These are phyloP conservation scores for Corniculantispora saksenae DNA, from an alignment of 2,329 filamentous ascomycete species.

Conservation along the genomic window DNA sequence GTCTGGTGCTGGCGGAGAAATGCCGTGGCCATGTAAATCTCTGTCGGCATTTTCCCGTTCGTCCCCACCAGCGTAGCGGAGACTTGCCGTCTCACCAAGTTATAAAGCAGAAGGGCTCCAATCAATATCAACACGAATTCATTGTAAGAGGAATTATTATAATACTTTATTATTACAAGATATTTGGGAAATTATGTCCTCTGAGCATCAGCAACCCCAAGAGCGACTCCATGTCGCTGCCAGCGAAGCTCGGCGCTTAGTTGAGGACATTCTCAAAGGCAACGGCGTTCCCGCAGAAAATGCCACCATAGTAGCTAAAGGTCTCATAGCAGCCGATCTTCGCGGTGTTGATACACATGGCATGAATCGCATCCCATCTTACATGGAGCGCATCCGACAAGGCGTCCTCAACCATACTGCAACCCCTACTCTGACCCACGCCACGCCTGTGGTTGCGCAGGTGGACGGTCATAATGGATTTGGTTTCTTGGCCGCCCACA, in stretches of 20 bases:
- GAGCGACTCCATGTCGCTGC: constrained; percentile 37
- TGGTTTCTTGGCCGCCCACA: constrained; percentile 69
- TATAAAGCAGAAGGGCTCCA: not conserved
- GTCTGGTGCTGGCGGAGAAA: not conserved
- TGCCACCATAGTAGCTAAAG: constrained; percentile 64
- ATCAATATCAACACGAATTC: too few relatives aligned
- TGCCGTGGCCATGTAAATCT: not conserved
- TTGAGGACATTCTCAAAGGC: constrained; percentile 55
- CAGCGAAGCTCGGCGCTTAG: constrained; percentile 47
- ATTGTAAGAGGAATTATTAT: too few relatives aligned
- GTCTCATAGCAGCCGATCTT: constrained; percentile 72
- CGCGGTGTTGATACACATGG: constrained; percentile 78
- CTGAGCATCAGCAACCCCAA: constrained; percentile 21
- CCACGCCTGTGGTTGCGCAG: constrained; percentile 71
- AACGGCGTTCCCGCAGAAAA: constrained; percentile 62
- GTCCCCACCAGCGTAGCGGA: constrained; percentile 11
- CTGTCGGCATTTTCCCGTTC: not conserved
- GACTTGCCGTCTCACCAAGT: constrained; percentile 7
- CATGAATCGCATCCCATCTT: constrained; percentile 75
- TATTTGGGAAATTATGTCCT: constrained; percentile 22
- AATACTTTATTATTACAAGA: not conserved
- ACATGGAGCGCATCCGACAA: constrained; percentile 71
- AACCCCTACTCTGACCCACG: constrained; percentile 56
- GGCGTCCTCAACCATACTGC: constrained; percentile 66
- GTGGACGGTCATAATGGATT: constrained; percentile 71